A percentile compares a stretch with the other conserved stretches of the same genome.
phyloP scores from a whole-genome alignment of 2,329 filamentous ascomycete species.

The Apiospora aurea region DNA sequence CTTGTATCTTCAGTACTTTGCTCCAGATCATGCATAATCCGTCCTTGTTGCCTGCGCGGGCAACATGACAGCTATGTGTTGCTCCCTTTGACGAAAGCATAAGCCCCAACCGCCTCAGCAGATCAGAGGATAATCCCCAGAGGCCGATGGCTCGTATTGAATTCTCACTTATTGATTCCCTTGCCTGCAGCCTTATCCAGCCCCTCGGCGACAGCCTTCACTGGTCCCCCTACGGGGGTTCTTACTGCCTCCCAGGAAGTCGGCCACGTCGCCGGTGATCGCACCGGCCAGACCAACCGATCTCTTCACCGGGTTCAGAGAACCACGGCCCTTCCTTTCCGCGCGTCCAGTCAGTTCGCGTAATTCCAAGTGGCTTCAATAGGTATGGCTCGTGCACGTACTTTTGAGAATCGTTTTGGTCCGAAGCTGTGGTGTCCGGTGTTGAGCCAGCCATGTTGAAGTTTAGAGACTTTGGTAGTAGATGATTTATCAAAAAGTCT shows the following conservation, averaged over 20 bases:
- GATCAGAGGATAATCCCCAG: too few relatives aligned
- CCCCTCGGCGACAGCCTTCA: not conserved
- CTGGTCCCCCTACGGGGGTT: not conserved
- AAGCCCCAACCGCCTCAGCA: too few relatives aligned
- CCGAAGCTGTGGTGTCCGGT: not conserved
- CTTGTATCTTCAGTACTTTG: too few relatives aligned
- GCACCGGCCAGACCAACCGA: not conserved
- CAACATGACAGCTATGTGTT: too few relatives aligned
- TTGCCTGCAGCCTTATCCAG: not conserved
- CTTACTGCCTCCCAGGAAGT: not conserved
- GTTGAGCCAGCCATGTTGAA: not conserved
- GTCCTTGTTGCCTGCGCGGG: too few relatives aligned
- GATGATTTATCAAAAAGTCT: not conserved
- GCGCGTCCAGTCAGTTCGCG: not conserved
- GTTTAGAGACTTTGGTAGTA: not conserved
- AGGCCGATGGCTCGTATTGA: not conserved
- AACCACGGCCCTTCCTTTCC: not conserved
- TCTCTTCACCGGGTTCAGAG: not conserved
- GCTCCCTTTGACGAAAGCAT: too few relatives aligned
- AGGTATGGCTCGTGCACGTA: not conserved
- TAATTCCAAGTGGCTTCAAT: not conserved
- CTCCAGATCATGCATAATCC: too few relatives aligned
- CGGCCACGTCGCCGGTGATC: not conserved
- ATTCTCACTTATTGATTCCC: not conserved
- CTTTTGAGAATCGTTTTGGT: not conserved